phyloP scores from a whole-genome alignment of 2,329 filamentous ascomycete species.

The Cladophialophora carrionii region DNA sequence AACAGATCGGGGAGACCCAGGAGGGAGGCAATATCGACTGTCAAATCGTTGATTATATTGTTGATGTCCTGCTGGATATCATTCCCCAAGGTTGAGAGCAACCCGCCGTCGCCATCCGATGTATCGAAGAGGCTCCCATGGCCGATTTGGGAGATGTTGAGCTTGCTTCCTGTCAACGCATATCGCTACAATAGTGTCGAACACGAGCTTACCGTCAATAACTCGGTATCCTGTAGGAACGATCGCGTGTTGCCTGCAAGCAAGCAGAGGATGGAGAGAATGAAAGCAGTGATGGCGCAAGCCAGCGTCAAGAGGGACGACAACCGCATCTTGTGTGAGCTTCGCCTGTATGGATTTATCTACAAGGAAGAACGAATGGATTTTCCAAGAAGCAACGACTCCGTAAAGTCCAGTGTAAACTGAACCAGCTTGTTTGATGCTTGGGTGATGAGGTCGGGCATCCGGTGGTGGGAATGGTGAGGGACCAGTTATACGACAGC shows the following conservation, averaged over 20 bases:
- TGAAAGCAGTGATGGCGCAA: conserved; percentile 58
- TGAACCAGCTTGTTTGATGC: not conserved
- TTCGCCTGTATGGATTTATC: not conserved
- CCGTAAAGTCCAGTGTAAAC: not conserved
- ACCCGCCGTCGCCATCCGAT: conserved; percentile 41
- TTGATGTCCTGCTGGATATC: conserved; percentile 50
- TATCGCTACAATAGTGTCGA: not conserved
- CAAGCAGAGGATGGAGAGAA: conserved; percentile 63
- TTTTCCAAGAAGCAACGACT: conserved; percentile 4
- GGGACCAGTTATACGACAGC: conserved; percentile 12
- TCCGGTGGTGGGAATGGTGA: not conserved
- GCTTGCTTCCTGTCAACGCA: conserved; percentile 42
- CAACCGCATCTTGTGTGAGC: conserved; percentile 47
- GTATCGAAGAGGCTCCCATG: conserved; percentile 42
- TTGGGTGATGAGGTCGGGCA: not conserved
- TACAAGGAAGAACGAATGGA: conserved; percentile 15
- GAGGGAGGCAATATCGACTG: conserved; percentile 49
- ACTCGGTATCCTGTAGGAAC: conserved; percentile 61
- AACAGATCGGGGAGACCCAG: conserved; percentile 65
- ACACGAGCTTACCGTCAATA: conserved; percentile 56
- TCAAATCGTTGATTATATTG: conserved; percentile 44
- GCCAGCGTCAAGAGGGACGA: conserved; percentile 55
- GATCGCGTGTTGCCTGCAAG: conserved; percentile 62
- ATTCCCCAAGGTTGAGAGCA: conserved; percentile 44
- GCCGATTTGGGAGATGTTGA: conserved; percentile 63